Evolutionary conservation across 106 monocot species (phyloP), one percentile per base, ranked within the genome.

Genomic region (Dioscorea dumetorum): DNA sequence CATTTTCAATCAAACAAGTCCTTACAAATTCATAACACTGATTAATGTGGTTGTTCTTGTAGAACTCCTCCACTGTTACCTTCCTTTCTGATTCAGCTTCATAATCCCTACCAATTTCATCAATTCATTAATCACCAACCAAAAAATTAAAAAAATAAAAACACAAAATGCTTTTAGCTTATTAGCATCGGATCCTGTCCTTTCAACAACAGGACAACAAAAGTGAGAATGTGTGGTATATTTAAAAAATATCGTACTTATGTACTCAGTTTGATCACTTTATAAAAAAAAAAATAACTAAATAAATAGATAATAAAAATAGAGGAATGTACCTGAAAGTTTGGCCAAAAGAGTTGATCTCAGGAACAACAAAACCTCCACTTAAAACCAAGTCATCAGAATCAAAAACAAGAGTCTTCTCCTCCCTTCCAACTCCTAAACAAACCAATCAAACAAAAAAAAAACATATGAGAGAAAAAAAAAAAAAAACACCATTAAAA

Each of bases 331-430:
- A 93, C 89, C 90, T 95, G 78, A 95, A 91, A 34, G 83, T 80
- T 4, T 91, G 74, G 16, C 95, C 95, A 22, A 88, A 91, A 12
- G 83, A 76, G 60, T 95, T 95, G 16, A 58, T 67, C 14, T 86
- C 86, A 4, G 95, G 95, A 23, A 88, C 82, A 5, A 84, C 59
- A 50, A 95, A 95, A 5, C 84, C 95, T 48, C 78, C 88, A 56
- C 91, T 81, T 22, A 88, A 60, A 22, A 72, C 70, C 73, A 90
- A 64, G 24, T 85, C 88, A 23, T 51, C 72, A 14, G 54, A 1
- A 14, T 67, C 79, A 23, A 11, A 31, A 4, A n/a, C 8, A 24
- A 61, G 15, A 20, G 69, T 68, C 63, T 68, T 74, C 31, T 51
- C 50, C 12, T 63, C 81, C 15, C 18, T 64, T 12, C 24, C 66